Evolutionary conservation across 106 monocot genomes (phyloP), one percentile per base, ranked within the genome.

Genomic region (Dendrobium huoshanense): DNA sequence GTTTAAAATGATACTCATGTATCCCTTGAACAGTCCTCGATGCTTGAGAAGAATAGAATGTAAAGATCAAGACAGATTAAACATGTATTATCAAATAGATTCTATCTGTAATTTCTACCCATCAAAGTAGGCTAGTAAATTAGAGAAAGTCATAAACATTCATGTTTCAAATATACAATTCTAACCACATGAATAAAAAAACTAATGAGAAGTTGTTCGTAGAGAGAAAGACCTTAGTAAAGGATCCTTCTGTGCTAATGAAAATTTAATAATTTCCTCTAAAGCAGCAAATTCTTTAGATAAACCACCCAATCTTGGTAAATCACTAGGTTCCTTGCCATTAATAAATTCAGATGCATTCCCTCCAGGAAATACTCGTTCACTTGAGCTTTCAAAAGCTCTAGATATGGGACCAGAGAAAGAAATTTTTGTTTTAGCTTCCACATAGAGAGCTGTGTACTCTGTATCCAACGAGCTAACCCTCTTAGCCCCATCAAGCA

Each of bases 271-370:
- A 27, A 95, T 89, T 77, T 92, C 91, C 48, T 92, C 90, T 77
- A 98, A 83, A 79, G 80, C 80, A n/a, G 83, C 72, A 88, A 81
- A 85, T 81, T 98, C 95, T 85, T 95, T 98, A 20, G 90, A 88
- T 77, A 98, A 81, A 43, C 98, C 94, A 79, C 98, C 95, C 78
- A 95, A 82, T 82, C 25, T 92, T 77, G 88, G 87, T 72, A 75
- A 22, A 76, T 77, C 55, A 54, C 22, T 29, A 37, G 44, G 61
- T 65, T 80, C 75, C 55, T 55, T 82, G 31, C 78, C 79, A 64
- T 55, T 54, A 33, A 79, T 51, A n/a, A 73, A 78, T 41, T 77
- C 51, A 73, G 9, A 40, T 1, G 10, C 16, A 27, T 79, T 58
- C 19, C 41, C 73, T 68, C 24, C 43, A 13, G 64, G 31, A 2